These are phyloP conservation scores for Umbelopsis ramanniana DNA, from an alignment of 192 early-diverging fungal species.

Conservation along the genomic window DNA sequence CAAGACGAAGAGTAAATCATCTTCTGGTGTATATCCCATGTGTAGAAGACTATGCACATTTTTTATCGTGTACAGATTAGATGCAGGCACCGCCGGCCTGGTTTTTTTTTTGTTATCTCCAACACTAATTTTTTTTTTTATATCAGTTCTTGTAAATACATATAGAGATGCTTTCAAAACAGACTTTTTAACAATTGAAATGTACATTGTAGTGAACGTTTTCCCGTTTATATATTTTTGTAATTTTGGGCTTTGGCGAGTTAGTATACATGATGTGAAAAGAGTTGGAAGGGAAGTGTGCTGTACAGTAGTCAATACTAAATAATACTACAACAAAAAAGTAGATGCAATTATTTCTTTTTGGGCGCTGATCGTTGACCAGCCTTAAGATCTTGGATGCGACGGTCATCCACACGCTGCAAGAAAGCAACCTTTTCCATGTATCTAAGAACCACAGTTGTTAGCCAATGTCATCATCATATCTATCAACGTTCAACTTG, in stretches of 20 bases:
- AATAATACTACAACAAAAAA: neutral
- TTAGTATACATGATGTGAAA: too few species aligned
- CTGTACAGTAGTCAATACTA: conserved; percentile 9
- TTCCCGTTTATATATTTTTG: too few species aligned
- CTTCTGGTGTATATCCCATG: neutral
- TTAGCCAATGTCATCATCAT: too few species aligned
- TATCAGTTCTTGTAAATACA: too few species aligned
- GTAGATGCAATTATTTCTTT: conserved; percentile 7
- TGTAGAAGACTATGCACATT: neutral
- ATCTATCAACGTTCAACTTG: neutral
- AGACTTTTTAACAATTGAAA: too few species aligned
- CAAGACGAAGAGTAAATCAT: neutral
- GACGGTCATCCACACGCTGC: conserved; percentile 64
- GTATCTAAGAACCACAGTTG: conserved; percentile 38
- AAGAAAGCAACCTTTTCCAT: conserved; percentile 75
- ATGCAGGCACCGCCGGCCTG: too few species aligned
- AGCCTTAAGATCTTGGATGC: conserved; percentile 51
- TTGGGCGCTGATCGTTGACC: conserved; percentile 35
- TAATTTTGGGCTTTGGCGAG: too few species aligned
- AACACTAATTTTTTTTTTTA: too few species aligned
- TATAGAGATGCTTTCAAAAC: too few species aligned
- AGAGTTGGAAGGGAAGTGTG: neutral
- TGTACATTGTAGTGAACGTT: too few species aligned
- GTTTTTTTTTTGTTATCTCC: too few species aligned
- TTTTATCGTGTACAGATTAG: neutral